Evolutionary conservation across 1,284 basidiomycete species (phyloP).

Genomic region (Boletus albobrunnescens): DNA sequence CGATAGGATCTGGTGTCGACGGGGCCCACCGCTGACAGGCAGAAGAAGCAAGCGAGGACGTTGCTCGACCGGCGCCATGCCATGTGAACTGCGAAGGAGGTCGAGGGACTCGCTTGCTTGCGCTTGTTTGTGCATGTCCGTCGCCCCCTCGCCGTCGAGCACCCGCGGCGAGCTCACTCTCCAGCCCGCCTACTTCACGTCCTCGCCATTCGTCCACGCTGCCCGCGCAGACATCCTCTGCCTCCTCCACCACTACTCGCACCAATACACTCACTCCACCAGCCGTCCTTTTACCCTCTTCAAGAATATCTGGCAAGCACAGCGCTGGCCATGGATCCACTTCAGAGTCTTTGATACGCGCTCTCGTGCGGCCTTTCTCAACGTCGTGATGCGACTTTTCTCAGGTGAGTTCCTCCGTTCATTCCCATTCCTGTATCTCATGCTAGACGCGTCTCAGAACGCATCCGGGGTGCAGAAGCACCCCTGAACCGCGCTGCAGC

Average conservation of each 20-base stretch:
- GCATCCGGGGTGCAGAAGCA: slow-evolving; percentile 43
- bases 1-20: slow-evolving; percentile 53
- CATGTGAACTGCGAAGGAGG: too few relatives aligned
- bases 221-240: slow-evolving; percentile 58
- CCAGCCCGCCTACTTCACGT: slow-evolving; percentile 73
- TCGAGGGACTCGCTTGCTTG: too few relatives aligned
- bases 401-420: slow-evolving; percentile 43
- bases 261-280: slow-evolving; percentile 37
- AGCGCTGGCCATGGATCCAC: slow-evolving; percentile 71
- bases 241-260: slow-evolving; percentile 48
- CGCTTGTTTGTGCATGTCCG: slow-evolving; percentile 34
- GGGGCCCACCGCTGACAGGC: slow-evolving; percentile 45
- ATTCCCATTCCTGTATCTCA: not conserved
- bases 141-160: slow-evolving; percentile 40
- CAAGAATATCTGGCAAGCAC: slow-evolving; percentile 60
- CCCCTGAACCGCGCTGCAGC: slow-evolving; percentile 52
- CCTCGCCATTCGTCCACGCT: slow-evolving; percentile 63
- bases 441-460: slow-evolving; percentile 41
- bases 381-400: slow-evolving; percentile 58
- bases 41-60: slow-evolving; percentile 67
- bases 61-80: slow-evolving; percentile 35
- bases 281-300: slow-evolving; percentile 59
- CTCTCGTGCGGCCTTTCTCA: slow-evolving; percentile 56
- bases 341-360: slow-evolving; percentile 65
- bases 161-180: slow-evolving; percentile 56